Evolutionary conservation across 2,329 filamentous ascomycete genomes (phyloP), one percentile per base, ranked within the genome.

Genomic region (Calonectria leucothoes): DNA sequence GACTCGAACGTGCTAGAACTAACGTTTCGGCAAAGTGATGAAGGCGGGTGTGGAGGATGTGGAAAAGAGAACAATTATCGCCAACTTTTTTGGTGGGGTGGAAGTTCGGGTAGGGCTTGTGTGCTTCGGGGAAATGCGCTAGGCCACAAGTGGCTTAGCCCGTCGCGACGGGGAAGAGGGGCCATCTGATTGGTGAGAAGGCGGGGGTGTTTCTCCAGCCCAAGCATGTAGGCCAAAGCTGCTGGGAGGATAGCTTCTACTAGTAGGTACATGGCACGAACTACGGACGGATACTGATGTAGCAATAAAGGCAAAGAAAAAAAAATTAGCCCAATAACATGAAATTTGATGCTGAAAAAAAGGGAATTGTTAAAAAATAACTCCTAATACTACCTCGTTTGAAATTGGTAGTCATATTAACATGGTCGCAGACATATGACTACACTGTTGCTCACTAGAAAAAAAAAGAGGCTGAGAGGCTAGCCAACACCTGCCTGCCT

Each of bases 11-110:
- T 82, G 85, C 39, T 77, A 81, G 81, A 79, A 79, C 86, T 81
- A 79, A 84, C 85, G 90, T 92, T 91, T 89, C 93, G 92, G 93
- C 93, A 94, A 94, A 90, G 93, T 95, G 93, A 94, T 94, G 92
- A 94, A 90, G 90, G 89, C 80, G 72, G 72, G 69, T 72, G 66
- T 33, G 31, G 51, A 29, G 57, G 61, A 23, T 31, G 42, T 6
- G 29, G 55, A 70, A 61, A 45, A 42, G 37, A 61, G n/a, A 59
- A 48, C 65, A 72, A 71, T 75, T 66, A 70, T 77, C 73, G 69
- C 75, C 64, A 75, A 75, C 75, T 77, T 77, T 75, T 77, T 77
- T 72, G 74, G 73, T 73, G 74, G 75, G 75, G 74, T 23, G 59
- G 51, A 39, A 64, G 39, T 59, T 55, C 25, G 25, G 61, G 55